phyloP scores from a whole-genome alignment of 1,284 basidiomycete genomes.

The Cryptococcus sp. region DNA sequence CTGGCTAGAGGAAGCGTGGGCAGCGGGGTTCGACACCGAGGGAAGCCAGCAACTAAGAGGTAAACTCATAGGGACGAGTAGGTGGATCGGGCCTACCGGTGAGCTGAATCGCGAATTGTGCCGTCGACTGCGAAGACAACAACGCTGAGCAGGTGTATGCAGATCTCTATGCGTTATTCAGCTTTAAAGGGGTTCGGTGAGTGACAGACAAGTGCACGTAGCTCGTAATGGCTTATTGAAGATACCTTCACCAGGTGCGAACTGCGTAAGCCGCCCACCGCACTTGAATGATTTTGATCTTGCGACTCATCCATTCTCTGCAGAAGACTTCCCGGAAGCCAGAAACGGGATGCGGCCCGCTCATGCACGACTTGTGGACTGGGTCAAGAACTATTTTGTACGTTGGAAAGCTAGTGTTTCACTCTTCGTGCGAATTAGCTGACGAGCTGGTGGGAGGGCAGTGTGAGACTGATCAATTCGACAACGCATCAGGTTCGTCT shows the following conservation, averaged over 20 bases:
- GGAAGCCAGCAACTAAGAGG: slow-evolving; percentile 65
- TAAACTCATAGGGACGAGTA: slow-evolving; percentile 64
- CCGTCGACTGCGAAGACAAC: background rate
- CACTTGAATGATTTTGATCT: background rate
- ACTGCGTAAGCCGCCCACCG: slow-evolving; percentile 26
- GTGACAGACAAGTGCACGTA: slow-evolving; percentile 28
- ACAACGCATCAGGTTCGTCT: too few species aligned
- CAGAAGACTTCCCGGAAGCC: slow-evolving; percentile 50
- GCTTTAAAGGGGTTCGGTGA: slow-evolving; percentile 67
- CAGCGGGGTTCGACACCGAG: slow-evolving; percentile 68
- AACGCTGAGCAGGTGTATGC: slow-evolving; percentile 45
- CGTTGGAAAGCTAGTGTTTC: slow-evolving; percentile 2
- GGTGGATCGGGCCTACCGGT: slow-evolving; percentile 81
- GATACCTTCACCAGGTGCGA: slow-evolving; percentile 22
- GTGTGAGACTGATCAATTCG: too few species aligned
- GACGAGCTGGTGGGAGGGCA: too few species aligned
- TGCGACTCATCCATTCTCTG: background rate
- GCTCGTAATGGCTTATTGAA: slow-evolving; percentile 3
- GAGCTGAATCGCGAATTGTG: slow-evolving; percentile 13
- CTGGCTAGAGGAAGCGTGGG: slow-evolving; percentile 80
- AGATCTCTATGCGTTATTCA: slow-evolving; percentile 54
- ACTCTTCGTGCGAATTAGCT: background rate
- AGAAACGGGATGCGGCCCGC: slow-evolving; percentile 1
- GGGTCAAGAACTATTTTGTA: slow-evolving; percentile 50
- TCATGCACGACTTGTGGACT: slow-evolving; percentile 35